phyloP scores from a whole-genome alignment of 805 yeast genomes.

The Scheffersomyces ergatensis region DNA sequence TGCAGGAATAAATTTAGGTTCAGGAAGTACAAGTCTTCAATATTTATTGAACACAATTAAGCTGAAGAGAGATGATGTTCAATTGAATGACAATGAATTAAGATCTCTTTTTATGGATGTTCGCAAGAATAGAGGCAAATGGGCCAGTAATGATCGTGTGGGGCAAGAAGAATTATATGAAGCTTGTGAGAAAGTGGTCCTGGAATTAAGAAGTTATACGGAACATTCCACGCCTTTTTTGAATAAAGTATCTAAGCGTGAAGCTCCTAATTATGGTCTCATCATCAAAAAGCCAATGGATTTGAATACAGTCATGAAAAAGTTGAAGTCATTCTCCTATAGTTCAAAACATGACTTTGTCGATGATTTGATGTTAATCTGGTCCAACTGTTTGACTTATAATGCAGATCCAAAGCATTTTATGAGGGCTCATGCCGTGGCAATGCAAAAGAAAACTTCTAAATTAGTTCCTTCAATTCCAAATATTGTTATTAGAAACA shows the following conservation, averaged over 20 bases:
- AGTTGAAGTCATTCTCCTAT: conserved; percentile 78
- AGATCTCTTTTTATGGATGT: conserved; percentile 87
- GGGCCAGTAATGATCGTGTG: conserved; percentile 93
- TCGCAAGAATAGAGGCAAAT: conserved; percentile 89
- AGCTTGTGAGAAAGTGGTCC: conserved; percentile 92
- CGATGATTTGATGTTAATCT: conserved; percentile 91
- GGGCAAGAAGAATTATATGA: conserved; percentile 98
- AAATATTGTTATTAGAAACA: conserved; percentile 72
- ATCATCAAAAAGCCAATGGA: conserved; percentile 96
- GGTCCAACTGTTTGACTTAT: conserved; percentile 91
- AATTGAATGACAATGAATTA: conserved; percentile 77
- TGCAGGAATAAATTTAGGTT: conserved; percentile 34
- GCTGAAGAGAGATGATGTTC: conserved; percentile 69
- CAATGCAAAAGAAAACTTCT: conserved; percentile 89
- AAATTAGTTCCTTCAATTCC: conserved; percentile 83
- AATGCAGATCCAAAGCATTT: conserved; percentile 95
- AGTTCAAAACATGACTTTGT: conserved; percentile 84
- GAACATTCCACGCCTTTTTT: conserved; percentile 96
- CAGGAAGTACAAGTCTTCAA: conserved; percentile 51
- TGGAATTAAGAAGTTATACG: conserved; percentile 85
- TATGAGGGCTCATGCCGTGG: conserved; percentile 85
- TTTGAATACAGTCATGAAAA: conserved; percentile 88
- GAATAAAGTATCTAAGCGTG: conserved; percentile 94
- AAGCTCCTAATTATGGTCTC: conserved; percentile 94
- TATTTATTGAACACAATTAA: conserved; percentile 80